A percentile compares a stretch with the other conserved stretches of the same genome.
Conservation (phyloP, 148 eudicot species). For the Diospyros lotus region DNA sequence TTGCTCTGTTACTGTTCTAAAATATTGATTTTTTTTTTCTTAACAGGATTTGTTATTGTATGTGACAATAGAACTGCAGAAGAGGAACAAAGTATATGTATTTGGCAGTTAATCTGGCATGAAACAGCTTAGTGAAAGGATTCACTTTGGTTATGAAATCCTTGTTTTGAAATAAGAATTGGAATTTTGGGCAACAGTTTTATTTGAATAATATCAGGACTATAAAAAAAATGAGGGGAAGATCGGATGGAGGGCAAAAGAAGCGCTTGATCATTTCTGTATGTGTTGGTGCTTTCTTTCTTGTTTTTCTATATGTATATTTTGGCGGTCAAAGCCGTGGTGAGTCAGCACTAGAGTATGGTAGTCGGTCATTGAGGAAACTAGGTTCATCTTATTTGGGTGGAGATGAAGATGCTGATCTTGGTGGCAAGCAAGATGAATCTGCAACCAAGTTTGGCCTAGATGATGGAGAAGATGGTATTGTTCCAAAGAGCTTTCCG, state of each 20-base stretch:
- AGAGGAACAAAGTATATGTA: background rate
- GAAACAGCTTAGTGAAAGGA: background rate
- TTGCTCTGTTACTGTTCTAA: background rate
- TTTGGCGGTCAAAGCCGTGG: conserved; percentile 71
- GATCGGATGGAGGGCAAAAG: conserved; percentile 83
- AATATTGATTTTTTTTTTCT: background rate
- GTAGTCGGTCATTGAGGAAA: conserved; percentile 78
- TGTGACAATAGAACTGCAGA: background rate
- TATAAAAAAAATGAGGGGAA: conserved; percentile 62
- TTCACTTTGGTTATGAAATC: conserved; percentile 16
- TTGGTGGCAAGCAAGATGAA: conserved; percentile 53
- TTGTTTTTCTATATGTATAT: conserved; percentile 67
- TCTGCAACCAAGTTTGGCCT: conserved; percentile 38
- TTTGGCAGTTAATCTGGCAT: conserved; percentile 1
- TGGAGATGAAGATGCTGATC: conserved; percentile 79
- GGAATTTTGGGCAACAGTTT: conserved; percentile 8
- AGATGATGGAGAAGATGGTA: conserved; percentile 66
- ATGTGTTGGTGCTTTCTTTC: conserved; percentile 44
- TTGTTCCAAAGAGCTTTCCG: conserved; percentile 74
- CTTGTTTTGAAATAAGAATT: conserved; percentile 11
- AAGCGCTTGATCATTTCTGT: conserved; percentile 63
- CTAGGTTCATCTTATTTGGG: conserved; percentile 80
- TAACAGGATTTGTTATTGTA: too few relatives aligned
- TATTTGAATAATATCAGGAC: conserved; percentile 1
- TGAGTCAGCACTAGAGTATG: conserved; percentile 85